Conservation (phyloP, 495 filamentous ascomycete species). For the Hypoxylon rickii region DNA sequence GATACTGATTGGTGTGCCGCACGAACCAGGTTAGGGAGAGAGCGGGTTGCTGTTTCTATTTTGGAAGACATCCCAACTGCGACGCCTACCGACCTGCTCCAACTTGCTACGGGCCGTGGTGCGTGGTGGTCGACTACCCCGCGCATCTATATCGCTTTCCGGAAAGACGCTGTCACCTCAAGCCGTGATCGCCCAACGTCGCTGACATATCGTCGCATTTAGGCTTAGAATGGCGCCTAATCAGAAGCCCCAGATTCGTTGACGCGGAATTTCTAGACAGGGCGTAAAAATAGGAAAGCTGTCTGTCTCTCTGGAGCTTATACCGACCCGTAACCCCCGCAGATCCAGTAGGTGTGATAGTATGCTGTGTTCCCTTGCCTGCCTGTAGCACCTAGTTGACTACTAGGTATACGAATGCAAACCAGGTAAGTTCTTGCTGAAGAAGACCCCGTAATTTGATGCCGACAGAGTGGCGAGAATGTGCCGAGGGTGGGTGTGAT, state of each 20-base stretch:
- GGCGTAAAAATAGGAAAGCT: too few species aligned
- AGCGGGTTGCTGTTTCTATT: conserved; percentile 29
- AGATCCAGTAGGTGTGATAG: conserved; percentile 5
- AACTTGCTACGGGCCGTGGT: conserved; percentile 7
- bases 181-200: conserved; percentile 20
- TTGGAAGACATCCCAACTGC: conserved; percentile 13
- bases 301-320: too few species aligned
- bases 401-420: conserved; percentile 2
- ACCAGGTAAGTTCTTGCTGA: not conserved
- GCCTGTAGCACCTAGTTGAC: not conserved
- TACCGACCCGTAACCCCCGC: too few species aligned
- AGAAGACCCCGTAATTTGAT: conserved; percentile 5
- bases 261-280: too few species aligned
- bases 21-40: conserved; percentile 3
- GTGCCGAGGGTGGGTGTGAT: conserved; percentile 34
- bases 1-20: too few species aligned
- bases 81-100: conserved; percentile 12
- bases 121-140: conserved; percentile 19
- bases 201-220: conserved; percentile 28
- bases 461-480: conserved; percentile 35
- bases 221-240: conserved; percentile 23
- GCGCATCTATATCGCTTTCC: conserved; percentile 19
- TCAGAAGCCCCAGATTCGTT: conserved; percentile 15
- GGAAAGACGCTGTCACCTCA: conserved; percentile 17
- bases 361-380: conserved; percentile 12